Percentiles rank a stretch among this genome's conserved stretches.
phyloP scores from a whole-genome alignment of 768 basidiomycete species.

The Punctularia strigosozonata region DNA sequence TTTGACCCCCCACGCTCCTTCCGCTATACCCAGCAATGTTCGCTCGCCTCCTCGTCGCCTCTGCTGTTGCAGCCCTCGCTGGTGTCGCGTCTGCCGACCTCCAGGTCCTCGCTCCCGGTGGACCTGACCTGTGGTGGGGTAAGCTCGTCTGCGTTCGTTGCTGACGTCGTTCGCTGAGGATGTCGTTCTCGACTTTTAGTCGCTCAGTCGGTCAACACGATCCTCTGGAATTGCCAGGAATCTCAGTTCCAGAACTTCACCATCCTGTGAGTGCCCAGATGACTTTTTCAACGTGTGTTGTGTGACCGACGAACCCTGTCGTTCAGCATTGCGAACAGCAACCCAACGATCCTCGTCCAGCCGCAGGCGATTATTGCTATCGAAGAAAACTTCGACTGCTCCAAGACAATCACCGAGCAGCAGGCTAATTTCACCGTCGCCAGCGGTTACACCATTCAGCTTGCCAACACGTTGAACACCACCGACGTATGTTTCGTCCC shows the following conservation, averaged over 20 bases:
- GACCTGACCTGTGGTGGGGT: conserved; percentile 49
- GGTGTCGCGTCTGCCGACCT: conserved; percentile 29
- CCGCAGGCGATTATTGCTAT: conserved; percentile 37
- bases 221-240: conserved; percentile 45
- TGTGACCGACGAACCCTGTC: conserved; percentile 1
- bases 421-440: conserved; percentile 26
- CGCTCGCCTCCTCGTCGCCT: conserved; percentile 17
- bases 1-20: not conserved
- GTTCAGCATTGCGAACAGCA: conserved; percentile 31
- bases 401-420: conserved; percentile 34
- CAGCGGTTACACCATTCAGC: conserved; percentile 36
- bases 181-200: conserved; percentile 25
- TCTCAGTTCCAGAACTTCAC: conserved; percentile 31
- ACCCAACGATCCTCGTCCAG: conserved; percentile 24
- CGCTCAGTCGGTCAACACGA: conserved; percentile 39
- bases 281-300: conserved; percentile 6
- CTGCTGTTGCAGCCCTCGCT: conserved; percentile 26
- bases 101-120: conserved; percentile 31
- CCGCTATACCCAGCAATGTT: conserved; percentile 19
- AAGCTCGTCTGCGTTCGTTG: conserved; percentile 12
- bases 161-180: conserved; percentile 1
- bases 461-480: conserved; percentile 38
- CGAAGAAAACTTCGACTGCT: conserved; percentile 48
- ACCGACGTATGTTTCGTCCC: conserved; percentile 33
- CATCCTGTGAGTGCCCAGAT: conserved; percentile 32